phyloP scores from a whole-genome alignment of 2,329 filamentous ascomycete species.

The Pseudopyrenochaeta lycopersici region DNA sequence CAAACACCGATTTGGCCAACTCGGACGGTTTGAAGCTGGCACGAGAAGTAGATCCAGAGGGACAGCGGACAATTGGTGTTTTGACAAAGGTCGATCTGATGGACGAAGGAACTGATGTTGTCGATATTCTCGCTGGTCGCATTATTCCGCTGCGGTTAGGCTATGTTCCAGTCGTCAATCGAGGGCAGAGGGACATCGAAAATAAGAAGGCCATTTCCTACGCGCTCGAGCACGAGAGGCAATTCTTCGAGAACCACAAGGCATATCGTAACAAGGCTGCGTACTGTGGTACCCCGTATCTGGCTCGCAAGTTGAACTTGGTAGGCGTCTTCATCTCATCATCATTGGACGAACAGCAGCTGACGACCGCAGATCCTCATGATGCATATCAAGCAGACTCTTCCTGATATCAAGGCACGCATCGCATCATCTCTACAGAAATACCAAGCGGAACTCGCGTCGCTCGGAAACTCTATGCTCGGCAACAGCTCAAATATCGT shows the following conservation, averaged over 20 bases:
- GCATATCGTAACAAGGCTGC: conserved; percentile 98
- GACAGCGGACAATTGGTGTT: conserved; percentile 97
- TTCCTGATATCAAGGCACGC: conserved; percentile 97
- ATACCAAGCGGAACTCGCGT: conserved; percentile 81
- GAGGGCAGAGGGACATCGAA: conserved; percentile 97
- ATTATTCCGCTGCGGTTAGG: conserved; percentile 95
- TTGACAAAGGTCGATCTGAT: conserved; percentile 98
- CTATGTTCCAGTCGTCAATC: conserved; percentile 97
- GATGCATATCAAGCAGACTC: conserved; percentile 99
- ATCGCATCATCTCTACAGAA: conserved; percentile 95
- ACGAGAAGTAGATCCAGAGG: conserved; percentile 95
- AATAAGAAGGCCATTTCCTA: conserved; percentile 94
- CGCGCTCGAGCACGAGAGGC: conserved; percentile 91
- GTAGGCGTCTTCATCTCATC: conserved; percentile 49
- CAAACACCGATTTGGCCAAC: conserved; percentile 98
- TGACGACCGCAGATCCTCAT: conserved; percentile 77
- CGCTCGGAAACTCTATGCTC: conserved; percentile 90
- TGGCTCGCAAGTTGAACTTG: conserved; percentile 95
- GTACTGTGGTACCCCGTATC: conserved; percentile 97
- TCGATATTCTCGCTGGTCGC: conserved; percentile 96
- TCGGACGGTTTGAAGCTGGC: conserved; percentile 97
- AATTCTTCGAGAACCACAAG: conserved; percentile 98
- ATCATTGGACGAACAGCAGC: conserved; percentile 7
- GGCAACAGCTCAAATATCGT: conserved; percentile 97
- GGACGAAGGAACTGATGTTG: conserved; percentile 98